Evolutionary conservation across 106 monocot genomes (phyloP).

Genomic region (Acanthochlamys bracteata): DNA sequence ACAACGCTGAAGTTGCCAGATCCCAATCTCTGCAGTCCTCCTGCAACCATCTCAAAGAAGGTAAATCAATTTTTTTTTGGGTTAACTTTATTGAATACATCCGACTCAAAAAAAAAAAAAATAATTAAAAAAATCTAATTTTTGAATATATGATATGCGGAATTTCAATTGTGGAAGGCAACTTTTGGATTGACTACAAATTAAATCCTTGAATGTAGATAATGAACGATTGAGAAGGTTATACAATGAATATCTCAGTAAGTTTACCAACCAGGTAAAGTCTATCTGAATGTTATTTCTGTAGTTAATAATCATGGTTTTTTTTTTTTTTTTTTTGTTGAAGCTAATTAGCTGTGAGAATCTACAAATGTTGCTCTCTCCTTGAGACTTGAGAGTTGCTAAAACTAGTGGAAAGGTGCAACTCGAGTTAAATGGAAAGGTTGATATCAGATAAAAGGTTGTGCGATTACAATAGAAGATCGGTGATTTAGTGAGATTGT

Average conservation of each 20-base stretch:
- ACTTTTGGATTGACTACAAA: neutral
- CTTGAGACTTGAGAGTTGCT: no score
- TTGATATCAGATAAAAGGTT: no score
- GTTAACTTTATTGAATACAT: neutral
- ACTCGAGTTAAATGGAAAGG: no score
- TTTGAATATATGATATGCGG: neutral
- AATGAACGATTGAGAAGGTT: constrained; percentile 51
- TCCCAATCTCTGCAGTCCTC: constrained; percentile 35
- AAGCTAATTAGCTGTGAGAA: no score
- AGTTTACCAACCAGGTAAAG: constrained; percentile 49
- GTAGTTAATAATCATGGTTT: neutral
- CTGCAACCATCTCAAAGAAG: constrained; percentile 43
- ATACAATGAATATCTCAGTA: constrained; percentile 40
- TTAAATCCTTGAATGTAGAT: constrained; percentile 22
- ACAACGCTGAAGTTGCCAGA: constrained; percentile 21
- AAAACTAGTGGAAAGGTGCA: no score
- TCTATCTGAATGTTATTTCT: neutral
- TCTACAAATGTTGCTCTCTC: no score
- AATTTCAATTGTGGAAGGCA: neutral
- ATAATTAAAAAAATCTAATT: neutral
- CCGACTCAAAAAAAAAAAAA: neutral
- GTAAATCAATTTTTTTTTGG: constrained; percentile 9
- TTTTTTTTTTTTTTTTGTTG: neutral
- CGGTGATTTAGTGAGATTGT: no score
- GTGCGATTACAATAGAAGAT: no score